phyloP scores from a whole-genome alignment of 2,329 filamentous ascomycete genomes.

The Monosporascus sp. region DNA sequence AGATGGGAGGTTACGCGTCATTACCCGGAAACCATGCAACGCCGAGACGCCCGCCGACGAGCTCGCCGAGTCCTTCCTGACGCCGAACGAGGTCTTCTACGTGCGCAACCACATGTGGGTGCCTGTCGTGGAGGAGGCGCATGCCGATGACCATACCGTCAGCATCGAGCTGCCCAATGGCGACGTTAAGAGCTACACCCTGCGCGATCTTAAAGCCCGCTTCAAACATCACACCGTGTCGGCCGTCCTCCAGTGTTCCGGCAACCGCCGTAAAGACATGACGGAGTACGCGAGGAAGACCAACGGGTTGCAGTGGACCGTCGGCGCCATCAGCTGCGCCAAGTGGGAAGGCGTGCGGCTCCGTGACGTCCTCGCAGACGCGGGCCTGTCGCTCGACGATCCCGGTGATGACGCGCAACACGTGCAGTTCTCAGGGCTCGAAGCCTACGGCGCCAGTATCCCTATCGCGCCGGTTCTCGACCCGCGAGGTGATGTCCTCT shows the following conservation, averaged over 20 bases:
- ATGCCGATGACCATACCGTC: constrained; percentile 30
- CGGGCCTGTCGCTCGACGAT: constrained; percentile 24
- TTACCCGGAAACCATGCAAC: constrained; percentile 42
- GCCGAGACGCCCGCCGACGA: constrained; percentile 39
- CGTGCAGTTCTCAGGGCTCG: constrained; percentile 46
- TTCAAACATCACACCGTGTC: constrained; percentile 38
- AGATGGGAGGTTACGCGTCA: constrained; percentile 33
- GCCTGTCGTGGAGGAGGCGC: constrained; percentile 27
- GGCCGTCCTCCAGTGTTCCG: constrained; percentile 42
- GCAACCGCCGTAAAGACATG: constrained; percentile 41
- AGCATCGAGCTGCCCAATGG: constrained; percentile 38
- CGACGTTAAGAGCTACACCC: constrained; percentile 32
- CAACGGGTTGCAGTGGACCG: constrained; percentile 42
- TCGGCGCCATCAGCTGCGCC: constrained; percentile 40
- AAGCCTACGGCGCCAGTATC: constrained; percentile 58
- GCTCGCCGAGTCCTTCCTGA: constrained; percentile 38
- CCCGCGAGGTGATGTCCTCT: constrained; percentile 56
- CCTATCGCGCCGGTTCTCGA: constrained; percentile 54
- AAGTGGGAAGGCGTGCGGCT: constrained; percentile 41
- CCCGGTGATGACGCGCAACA: constrained; percentile 26
- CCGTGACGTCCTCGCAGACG: constrained; percentile 38
- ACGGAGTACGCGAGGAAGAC: constrained; percentile 35
- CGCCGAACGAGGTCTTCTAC: constrained; percentile 38
- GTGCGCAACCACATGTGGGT: constrained; percentile 46
- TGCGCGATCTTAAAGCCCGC: constrained; percentile 37